phyloP scores from a whole-genome alignment of 257 asterid species.

The Echium plantagineum region DNA sequence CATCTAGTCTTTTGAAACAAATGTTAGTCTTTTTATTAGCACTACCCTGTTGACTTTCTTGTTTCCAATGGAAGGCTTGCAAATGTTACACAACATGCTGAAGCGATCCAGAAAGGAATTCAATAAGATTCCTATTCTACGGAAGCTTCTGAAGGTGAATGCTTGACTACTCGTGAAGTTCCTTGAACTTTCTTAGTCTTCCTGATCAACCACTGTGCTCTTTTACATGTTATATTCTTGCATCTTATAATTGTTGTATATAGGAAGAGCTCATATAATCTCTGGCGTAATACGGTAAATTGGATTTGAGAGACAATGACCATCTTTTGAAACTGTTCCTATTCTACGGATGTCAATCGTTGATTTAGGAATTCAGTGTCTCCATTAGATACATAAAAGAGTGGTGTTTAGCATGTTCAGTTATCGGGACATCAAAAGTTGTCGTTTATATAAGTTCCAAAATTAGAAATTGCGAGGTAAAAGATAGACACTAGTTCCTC shows the following conservation, averaged over 20 bases:
- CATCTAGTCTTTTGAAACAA: constrained; percentile 5
- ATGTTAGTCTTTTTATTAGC: constrained; percentile 5
- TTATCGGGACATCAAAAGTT: no score
- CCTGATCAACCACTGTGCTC: neutral
- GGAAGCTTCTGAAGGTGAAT: constrained; percentile 85
- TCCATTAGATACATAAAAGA: neutral
- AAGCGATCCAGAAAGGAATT: constrained; percentile 67
- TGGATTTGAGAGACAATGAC: neutral
- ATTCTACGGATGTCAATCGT: neutral
- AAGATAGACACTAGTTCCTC: no score
- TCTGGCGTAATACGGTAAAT: neutral
- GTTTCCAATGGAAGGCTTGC: constrained; percentile 50
- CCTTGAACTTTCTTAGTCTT: neutral
- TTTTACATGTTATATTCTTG: neutral
- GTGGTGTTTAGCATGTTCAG: neutral
- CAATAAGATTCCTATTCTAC: constrained; percentile 71
- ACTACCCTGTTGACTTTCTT: constrained; percentile 7
- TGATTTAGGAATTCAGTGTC: no score
- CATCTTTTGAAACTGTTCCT: neutral
- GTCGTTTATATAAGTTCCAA: no score
- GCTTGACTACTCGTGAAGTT: neutral
- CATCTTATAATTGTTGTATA: neutral
- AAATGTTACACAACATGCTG: constrained; percentile 92
- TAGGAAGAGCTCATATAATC: neutral
- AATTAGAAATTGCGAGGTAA: no score